phyloP scores from a whole-genome alignment of 805 yeast genomes.

The Martiniozyma abietophila region DNA sequence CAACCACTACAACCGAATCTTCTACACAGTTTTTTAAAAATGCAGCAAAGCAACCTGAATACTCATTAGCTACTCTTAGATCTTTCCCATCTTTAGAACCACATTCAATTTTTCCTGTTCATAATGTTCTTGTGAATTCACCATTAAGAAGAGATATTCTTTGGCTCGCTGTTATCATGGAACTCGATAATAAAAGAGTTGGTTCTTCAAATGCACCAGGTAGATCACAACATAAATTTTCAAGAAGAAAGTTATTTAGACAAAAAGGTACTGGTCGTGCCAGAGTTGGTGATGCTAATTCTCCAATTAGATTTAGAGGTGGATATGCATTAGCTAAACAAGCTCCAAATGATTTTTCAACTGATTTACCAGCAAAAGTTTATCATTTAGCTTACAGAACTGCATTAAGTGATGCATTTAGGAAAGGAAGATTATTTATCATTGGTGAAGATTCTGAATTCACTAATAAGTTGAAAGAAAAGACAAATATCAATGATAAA shows the following conservation, averaged over 20 bases:
- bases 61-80: slow-evolving; percentile 68
- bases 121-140: slow-evolving; percentile 54
- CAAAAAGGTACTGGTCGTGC: slow-evolving; percentile 96
- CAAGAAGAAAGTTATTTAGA: slow-evolving; percentile 70
- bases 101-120: slow-evolving; percentile 62
- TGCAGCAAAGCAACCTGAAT: slow-evolving; percentile 47
- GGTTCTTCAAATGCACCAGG: slow-evolving; percentile 85
- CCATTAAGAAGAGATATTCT: slow-evolving; percentile 85
- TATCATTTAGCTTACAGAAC: slow-evolving; percentile 70
- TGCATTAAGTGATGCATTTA: slow-evolving; percentile 76
- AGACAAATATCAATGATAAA: slow-evolving; percentile 3
- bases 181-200: slow-evolving; percentile 80
- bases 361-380: slow-evolving; percentile 63
- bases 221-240: slow-evolving; percentile 77
- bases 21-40: slow-evolving; percentile 16
- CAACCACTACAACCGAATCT: neutral
- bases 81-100: slow-evolving; percentile 92
- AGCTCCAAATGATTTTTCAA: slow-evolving; percentile 84
- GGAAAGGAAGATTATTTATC: slow-evolving; percentile 60
- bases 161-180: slow-evolving; percentile 92
- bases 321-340: slow-evolving; percentile 81
- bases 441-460: slow-evolving; percentile 41
- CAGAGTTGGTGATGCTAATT: slow-evolving; percentile 91
- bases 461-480: slow-evolving; percentile 5
- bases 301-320: slow-evolving; percentile 86